These are phyloP conservation scores for Salisapilia sapeloensis DNA, from an alignment of 352 stramenopile species.

Conservation along the genomic window DNA sequence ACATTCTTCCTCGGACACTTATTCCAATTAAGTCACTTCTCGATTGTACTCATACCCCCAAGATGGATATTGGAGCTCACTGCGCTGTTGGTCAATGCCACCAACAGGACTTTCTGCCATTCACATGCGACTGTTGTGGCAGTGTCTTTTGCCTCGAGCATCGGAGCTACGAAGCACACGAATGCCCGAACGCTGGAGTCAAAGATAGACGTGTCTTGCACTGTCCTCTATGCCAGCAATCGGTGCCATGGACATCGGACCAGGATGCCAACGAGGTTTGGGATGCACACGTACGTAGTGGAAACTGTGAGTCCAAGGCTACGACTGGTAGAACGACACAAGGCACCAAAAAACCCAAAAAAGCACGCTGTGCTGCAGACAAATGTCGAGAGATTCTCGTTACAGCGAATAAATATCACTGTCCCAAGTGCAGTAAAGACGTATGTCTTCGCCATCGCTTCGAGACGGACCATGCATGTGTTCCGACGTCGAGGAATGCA, in stretches of 20 bases:
- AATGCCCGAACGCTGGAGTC: conserved; percentile 38
- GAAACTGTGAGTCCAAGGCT: conserved; percentile 22
- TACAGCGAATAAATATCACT: conserved; percentile 55
- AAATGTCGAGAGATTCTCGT: conserved; percentile 42
- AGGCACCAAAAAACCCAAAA: conserved; percentile 41
- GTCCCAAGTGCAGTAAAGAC: conserved; percentile 38
- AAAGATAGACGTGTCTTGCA: conserved; percentile 51
- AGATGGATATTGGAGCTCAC: conserved; percentile 58
- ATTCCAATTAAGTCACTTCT: no score
- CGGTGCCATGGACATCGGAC: conserved; percentile 50
- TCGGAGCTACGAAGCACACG: conserved; percentile 59
- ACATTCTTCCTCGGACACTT: no score
- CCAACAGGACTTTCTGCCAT: conserved; percentile 76
- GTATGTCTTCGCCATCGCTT: conserved; percentile 71
- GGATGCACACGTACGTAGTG: conserved; percentile 44
- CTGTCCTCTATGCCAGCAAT: conserved; percentile 44
- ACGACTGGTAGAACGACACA: background rate
- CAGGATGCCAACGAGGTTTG: conserved; percentile 64
- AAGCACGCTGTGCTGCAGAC: conserved; percentile 40
- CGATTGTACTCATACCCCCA: conserved; percentile 1
- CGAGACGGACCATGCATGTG: conserved; percentile 50
- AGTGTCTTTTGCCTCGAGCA: conserved; percentile 75
- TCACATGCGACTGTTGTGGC: conserved; percentile 70
- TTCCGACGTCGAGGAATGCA: conserved; percentile 3
- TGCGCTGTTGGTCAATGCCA: conserved; percentile 44